These are phyloP conservation scores for Zalaria obscura DNA, from an alignment of 2,329 filamentous ascomycete species.

Conservation along the genomic window DNA sequence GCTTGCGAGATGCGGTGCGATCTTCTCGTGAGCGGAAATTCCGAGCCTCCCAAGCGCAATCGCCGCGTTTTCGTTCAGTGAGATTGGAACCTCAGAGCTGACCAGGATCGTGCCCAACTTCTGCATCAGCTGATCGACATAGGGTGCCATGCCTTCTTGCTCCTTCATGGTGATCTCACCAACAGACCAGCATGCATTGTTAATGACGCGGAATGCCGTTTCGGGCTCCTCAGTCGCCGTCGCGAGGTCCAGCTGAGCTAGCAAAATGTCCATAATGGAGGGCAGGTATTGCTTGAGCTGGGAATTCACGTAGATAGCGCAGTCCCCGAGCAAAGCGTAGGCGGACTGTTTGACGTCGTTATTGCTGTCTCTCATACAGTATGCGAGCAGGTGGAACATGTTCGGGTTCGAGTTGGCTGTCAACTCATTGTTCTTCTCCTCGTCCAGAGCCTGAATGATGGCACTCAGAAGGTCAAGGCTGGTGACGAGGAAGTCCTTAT, in stretches of 20 bases:
- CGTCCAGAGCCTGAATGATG: conserved; percentile 77
- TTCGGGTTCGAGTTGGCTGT: conserved; percentile 62
- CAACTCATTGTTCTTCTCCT: conserved; percentile 58
- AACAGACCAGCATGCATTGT: conserved; percentile 95
- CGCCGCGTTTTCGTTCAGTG: conserved; percentile 84
- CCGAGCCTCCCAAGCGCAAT: conserved; percentile 84
- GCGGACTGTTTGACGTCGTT: conserved; percentile 94
- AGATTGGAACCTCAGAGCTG: conserved; percentile 72
- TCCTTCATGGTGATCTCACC: conserved; percentile 82
- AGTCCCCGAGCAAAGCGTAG: conserved; percentile 88
- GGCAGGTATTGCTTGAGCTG: conserved; percentile 63
- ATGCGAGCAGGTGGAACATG: conserved; percentile 79
- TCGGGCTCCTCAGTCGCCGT: conserved; percentile 66
- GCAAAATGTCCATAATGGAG: conserved; percentile 63
- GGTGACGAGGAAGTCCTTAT: conserved; percentile 95
- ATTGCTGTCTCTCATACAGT: conserved; percentile 82
- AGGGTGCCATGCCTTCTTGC: conserved; percentile 58
- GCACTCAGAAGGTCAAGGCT: conserved; percentile 86
- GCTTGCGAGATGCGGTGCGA: conserved; percentile 64
- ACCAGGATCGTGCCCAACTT: conserved; percentile 70
- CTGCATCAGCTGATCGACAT: conserved; percentile 61
- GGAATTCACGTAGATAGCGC: conserved; percentile 79
- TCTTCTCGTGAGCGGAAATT: conserved; percentile 57
- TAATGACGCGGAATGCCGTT: conserved; percentile 79
- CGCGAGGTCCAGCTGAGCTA: conserved; percentile 70